Percentiles rank a stretch among this genome's conserved stretches.
Evolutionary conservation across 331 rosid genomes (phyloP).

Genomic region (Telfairia occidentalis): DNA sequence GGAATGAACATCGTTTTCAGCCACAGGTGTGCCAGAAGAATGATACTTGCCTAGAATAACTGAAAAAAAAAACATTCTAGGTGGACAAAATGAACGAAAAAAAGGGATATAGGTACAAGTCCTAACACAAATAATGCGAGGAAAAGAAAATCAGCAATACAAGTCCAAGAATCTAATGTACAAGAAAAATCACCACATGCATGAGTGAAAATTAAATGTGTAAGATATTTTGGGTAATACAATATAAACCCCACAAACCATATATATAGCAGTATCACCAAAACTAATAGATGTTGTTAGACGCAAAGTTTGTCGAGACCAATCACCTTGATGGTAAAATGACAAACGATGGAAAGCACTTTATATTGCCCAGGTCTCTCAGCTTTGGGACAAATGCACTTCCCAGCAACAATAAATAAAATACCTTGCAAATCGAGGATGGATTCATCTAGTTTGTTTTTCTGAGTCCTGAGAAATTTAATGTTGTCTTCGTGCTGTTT

Average conservation of each 20-base stretch:
- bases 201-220: neutral
- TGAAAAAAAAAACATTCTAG: conserved; percentile 9
- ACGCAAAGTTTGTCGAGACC: neutral
- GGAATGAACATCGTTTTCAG: conserved; percentile 23
- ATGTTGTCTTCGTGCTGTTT: conserved; percentile 66
- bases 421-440: conserved; percentile 76
- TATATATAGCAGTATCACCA: neutral
- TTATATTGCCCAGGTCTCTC: neutral
- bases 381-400: neutral
- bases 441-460: conserved; percentile 45
- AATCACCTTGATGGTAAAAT: neutral
- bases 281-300: neutral
- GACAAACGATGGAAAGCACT: neutral
- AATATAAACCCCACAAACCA: neutral
- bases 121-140: neutral
- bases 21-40: conserved; percentile 27
- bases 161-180: neutral
- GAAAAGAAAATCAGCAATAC: neutral
- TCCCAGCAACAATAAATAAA: neutral
- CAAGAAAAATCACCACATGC: neutral
- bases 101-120: conserved; percentile 1
- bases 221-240: neutral
- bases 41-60: conserved; percentile 40
- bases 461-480: conserved; percentile 40
- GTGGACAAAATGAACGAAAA: conserved; percentile 19